A percentile compares a stretch with the other conserved stretches of the same genome.
Evolutionary conservation across 1,284 basidiomycete genomes (phyloP).

Genomic region (Exobasidium rhododendri): DNA sequence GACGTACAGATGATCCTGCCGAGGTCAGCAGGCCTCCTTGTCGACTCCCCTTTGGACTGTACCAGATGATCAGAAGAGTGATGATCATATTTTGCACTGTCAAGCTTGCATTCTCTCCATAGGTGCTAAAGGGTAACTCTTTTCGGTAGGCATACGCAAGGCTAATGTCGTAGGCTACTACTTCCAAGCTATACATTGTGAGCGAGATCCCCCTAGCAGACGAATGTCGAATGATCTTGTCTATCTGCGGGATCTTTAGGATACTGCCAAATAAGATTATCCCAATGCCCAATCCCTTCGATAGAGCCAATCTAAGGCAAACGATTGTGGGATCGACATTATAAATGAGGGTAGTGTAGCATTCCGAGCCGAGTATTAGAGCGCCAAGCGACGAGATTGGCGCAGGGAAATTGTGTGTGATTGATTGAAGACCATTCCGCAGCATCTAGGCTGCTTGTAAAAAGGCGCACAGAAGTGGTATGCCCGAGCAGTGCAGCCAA

Average conservation of each 20-base stretch:
- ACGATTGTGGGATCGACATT: conserved; percentile 77
- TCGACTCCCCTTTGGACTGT: conserved; percentile 27
- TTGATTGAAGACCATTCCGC: conserved; percentile 56
- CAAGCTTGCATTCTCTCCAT: conserved; percentile 62
- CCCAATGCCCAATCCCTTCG: conserved; percentile 85
- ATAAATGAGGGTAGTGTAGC: conserved; percentile 84
- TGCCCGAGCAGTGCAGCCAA: background rate
- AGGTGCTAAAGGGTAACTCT: conserved; percentile 86
- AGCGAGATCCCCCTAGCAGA: conserved; percentile 78
- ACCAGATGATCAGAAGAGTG: conserved; percentile 44
- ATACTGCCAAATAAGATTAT: conserved; percentile 90
- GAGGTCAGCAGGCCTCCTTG: background rate
- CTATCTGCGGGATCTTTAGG: conserved; percentile 87
- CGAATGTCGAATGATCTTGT: conserved; percentile 61
- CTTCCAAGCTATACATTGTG: conserved; percentile 62
- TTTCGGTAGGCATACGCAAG: conserved; percentile 76
- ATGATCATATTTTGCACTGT: conserved; percentile 54
- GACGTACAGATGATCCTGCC: background rate
- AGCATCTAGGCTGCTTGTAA: conserved; percentile 23
- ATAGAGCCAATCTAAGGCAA: conserved; percentile 86
- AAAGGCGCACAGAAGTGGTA: background rate
- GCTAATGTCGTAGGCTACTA: conserved; percentile 78
- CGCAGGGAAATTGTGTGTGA: conserved; percentile 67
- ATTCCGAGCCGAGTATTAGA: conserved; percentile 81
- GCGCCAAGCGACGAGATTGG: conserved; percentile 76